Conservation (phyloP, 805 yeast genomes). For the Candida vaughaniae region DNA sequence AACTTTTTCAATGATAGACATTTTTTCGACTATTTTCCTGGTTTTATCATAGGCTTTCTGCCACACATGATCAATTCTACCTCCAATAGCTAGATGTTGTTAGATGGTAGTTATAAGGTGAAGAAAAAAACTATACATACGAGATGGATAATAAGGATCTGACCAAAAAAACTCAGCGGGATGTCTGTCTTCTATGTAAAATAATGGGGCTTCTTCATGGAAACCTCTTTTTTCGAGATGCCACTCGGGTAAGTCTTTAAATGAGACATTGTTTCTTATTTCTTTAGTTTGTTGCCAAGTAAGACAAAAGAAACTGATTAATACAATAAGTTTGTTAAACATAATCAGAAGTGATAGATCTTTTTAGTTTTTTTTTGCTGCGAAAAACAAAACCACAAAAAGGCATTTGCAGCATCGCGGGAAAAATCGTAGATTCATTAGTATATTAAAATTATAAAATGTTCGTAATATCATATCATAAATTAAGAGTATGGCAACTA, state of each 20-base stretch:
- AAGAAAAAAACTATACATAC: slow-evolving; percentile 22
- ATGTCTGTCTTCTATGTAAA: slow-evolving; percentile 27
- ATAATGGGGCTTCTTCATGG: slow-evolving; percentile 33
- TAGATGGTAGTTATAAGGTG: neutral
- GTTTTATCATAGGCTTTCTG: slow-evolving; percentile 57
- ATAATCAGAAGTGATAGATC: too few relatives aligned
- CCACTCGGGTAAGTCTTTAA: neutral
- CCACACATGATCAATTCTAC: slow-evolving; percentile 54
- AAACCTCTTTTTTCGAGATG: slow-evolving; percentile 20
- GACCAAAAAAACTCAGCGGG: slow-evolving; percentile 26
- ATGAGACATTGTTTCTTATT: neutral
- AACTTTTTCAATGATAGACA: slow-evolving; percentile 59
- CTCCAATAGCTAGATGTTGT: slow-evolving; percentile 36
- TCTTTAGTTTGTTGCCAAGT: too few relatives aligned
- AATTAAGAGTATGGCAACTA: too few relatives aligned
- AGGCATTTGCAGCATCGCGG: too few relatives aligned
- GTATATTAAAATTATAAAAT: too few relatives aligned
- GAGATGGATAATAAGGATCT: slow-evolving; percentile 35
- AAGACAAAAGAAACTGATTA: too few relatives aligned
- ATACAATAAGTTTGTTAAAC: too few relatives aligned
- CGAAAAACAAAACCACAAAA: too few relatives aligned
- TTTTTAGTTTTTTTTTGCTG: too few relatives aligned
- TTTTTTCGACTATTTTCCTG: slow-evolving; percentile 50
- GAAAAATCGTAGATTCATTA: too few relatives aligned
- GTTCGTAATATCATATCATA: too few relatives aligned